phyloP scores from a whole-genome alignment of 2,329 filamentous ascomycete species.

The Rhexocercosporidium sp. region DNA sequence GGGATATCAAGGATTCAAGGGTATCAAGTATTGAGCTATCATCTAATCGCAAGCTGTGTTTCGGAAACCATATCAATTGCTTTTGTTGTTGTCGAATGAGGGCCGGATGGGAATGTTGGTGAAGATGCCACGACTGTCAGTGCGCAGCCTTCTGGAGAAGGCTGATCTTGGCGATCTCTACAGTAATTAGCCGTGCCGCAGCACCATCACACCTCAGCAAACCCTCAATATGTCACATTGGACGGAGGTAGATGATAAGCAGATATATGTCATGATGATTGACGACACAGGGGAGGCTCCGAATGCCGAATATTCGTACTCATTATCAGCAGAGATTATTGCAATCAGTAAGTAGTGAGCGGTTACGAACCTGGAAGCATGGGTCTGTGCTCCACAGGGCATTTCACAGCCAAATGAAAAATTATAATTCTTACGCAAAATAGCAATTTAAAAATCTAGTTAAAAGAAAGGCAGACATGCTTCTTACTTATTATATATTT shows the following conservation, averaged over 20 bases:
- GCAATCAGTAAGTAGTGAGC: not conserved
- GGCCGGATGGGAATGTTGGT: not conserved
- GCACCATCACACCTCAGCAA: not conserved
- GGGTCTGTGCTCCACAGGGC: too few relatives aligned
- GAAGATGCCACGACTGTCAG: constrained; percentile 10
- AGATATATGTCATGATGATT: constrained; percentile 11
- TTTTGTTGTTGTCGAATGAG: not conserved
- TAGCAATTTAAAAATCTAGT: too few relatives aligned
- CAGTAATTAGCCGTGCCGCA: not conserved
- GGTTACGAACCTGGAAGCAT: too few relatives aligned
- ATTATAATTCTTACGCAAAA: too few relatives aligned
- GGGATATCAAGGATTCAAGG: not conserved
- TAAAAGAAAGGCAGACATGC: too few relatives aligned
- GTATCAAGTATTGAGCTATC: not conserved
- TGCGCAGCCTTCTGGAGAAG: constrained; percentile 18
- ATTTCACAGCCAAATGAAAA: too few relatives aligned
- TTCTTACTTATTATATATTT: too few relatives aligned
- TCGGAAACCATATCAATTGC: not conserved
- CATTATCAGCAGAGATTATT: constrained; percentile 5
- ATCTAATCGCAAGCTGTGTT: not conserved
- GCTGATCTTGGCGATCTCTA: not conserved
- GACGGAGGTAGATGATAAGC: too few relatives aligned
- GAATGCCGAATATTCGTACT: not conserved
- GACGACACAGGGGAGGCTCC: not conserved
- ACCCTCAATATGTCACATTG: too few relatives aligned